Evolutionary conservation across 345 rosid species (phyloP).

Genomic region (Eucalyptus cloeziana): DNA sequence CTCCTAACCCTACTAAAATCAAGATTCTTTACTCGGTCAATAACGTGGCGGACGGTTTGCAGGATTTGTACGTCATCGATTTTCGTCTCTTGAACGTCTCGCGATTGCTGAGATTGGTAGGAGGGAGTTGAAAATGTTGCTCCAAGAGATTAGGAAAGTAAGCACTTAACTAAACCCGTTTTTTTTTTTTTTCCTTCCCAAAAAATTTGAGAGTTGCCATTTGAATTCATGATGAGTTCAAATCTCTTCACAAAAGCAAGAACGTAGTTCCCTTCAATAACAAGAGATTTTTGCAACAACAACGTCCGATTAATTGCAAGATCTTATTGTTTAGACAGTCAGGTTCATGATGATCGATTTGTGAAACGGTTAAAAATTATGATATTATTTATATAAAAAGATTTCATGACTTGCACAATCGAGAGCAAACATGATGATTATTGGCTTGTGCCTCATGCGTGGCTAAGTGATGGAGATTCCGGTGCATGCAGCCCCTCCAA

Average conservation of each 20-base stretch:
- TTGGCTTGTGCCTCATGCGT: not conserved
- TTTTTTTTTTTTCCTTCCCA: fast-evolving
- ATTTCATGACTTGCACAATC: not conserved
- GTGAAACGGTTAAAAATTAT: fast-evolving
- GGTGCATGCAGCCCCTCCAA: not conserved
- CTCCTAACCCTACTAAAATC: not conserved
- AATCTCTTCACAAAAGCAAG: not conserved
- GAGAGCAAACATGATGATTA: not conserved
- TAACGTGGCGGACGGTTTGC: not conserved
- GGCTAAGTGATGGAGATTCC: not conserved
- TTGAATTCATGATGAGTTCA: not conserved
- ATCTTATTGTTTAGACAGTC: fast-evolving
- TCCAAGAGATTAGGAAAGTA: not conserved
- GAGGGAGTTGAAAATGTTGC: not conserved
- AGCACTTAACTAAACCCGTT: not conserved
- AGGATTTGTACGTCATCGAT: not conserved
- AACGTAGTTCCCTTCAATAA: not conserved
- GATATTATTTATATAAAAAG: too few species aligned
- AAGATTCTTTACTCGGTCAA: not conserved
- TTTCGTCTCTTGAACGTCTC: not conserved
- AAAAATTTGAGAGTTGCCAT: not conserved
- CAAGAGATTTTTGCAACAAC: not conserved
- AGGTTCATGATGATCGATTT: not conserved
- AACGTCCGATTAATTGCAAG: not conserved
- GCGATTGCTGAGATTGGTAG: not conserved